These are phyloP conservation scores for Physcomitrellopsis africana DNA, from an alignment of 225 moss, liverwort and hornwort genomes.

Conservation along the genomic window DNA sequence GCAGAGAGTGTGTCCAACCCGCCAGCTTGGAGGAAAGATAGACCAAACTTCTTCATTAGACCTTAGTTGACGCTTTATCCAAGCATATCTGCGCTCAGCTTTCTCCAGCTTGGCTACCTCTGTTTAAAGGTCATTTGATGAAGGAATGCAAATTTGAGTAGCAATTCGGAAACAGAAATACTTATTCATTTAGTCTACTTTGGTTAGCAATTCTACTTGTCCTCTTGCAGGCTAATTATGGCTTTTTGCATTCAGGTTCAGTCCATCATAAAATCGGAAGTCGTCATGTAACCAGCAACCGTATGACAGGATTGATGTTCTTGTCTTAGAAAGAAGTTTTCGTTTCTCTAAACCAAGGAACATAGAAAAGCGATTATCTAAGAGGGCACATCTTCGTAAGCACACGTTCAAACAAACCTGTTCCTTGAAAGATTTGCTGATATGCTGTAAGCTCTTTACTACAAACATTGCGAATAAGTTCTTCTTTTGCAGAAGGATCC, in stretches of 20 bases:
- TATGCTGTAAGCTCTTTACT: conserved; percentile 90
- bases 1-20: conserved; percentile 72
- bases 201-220: not conserved
- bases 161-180: not conserved
- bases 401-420: conserved; percentile 47
- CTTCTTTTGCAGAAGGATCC: conserved; percentile 82
- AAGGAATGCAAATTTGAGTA: not conserved
- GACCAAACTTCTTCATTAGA: conserved; percentile 92
- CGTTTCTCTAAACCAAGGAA: not conserved
- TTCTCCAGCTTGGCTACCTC: conserved; percentile 86
- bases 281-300: conserved; percentile 10
- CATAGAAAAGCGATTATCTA: not conserved
- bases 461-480: conserved; percentile 81
- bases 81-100: conserved; percentile 82
- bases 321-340: not conserved
- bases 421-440: conserved; percentile 88
- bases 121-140: conserved; percentile 26
- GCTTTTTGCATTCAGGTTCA: too few species aligned
- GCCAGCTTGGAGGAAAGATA: conserved; percentile 83
- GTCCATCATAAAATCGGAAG: not conserved
- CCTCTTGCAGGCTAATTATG: too few species aligned
- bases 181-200: conserved; percentile 4
- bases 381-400: conserved; percentile 17
- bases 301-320: conserved; percentile 3
- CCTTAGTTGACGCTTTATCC: conserved; percentile 88